Evolutionary conservation across 805 yeast species (phyloP).

Genomic region (Ascoidea asiatica): DNA sequence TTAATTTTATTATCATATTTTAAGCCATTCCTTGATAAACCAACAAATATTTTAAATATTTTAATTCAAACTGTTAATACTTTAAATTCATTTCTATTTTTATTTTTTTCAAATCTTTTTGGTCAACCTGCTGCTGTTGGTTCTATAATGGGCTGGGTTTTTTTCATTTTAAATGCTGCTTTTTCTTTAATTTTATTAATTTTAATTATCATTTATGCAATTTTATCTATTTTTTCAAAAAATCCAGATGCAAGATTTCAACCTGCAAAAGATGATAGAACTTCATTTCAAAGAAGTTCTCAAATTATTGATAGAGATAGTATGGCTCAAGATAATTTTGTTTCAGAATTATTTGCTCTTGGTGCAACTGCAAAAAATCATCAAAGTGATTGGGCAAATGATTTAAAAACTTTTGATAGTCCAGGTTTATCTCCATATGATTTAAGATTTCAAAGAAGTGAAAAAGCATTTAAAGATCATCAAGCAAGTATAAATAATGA

Average conservation of each 20-base stretch:
- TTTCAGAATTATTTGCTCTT: slow-evolving; percentile 51
- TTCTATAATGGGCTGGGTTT: slow-evolving; percentile 85
- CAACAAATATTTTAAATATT: slow-evolving; percentile 69
- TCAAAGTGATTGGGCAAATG: slow-evolving; percentile 58
- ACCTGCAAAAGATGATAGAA: slow-evolving; percentile 85
- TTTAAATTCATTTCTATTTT: slow-evolving; percentile 69
- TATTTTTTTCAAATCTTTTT: slow-evolving; percentile 76
- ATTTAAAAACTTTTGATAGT: slow-evolving; percentile 22
- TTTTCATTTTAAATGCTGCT: slow-evolving; percentile 81
- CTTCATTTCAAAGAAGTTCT: slow-evolving; percentile 57
- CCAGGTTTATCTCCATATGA: not conserved
- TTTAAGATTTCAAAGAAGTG: not conserved
- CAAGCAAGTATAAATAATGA: not conserved
- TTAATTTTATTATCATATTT: slow-evolving; percentile 46
- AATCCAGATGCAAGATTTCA: slow-evolving; percentile 84
- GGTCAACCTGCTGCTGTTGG: slow-evolving; percentile 68
- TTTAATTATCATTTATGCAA: slow-evolving; percentile 52
- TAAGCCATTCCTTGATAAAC: slow-evolving; percentile 69
- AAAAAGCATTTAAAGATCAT: not conserved
- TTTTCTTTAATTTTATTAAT: slow-evolving; percentile 65
- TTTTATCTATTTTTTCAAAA: slow-evolving; percentile 54
- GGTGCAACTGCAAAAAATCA: slow-evolving; percentile 80
- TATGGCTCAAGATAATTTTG: slow-evolving; percentile 18
- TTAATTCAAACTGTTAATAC: slow-evolving; percentile 59
- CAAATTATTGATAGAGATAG: slow-evolving; percentile 18